These are phyloP conservation scores for Akanthomyces muscarius DNA, from an alignment of 2,329 filamentous ascomycete species.

Conservation along the genomic window DNA sequence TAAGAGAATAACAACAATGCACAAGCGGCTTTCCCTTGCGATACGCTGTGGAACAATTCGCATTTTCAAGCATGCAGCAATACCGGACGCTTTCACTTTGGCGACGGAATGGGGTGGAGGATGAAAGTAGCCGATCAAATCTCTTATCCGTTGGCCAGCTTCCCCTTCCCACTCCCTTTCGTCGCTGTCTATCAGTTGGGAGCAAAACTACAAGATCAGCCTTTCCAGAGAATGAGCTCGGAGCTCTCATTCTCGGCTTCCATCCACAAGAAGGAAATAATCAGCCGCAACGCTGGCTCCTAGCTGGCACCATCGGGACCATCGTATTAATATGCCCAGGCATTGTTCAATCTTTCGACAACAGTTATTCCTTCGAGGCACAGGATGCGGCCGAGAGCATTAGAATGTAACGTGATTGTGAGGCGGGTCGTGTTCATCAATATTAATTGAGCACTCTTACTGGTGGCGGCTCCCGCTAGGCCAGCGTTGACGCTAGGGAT, in stretches of 20 bases:
- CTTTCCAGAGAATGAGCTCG: not conserved
- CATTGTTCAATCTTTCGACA: not conserved
- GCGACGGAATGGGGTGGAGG: no score
- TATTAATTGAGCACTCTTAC: constrained; percentile 7
- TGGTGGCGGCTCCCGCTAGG: not conserved
- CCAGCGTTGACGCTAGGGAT: not conserved
- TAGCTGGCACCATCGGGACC: no score
- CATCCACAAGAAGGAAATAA: not conserved
- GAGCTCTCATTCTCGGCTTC: not conserved
- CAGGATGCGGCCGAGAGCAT: not conserved
- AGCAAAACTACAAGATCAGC: no score
- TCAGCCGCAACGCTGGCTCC: not conserved
- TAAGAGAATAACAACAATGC: no score
- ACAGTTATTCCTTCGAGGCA: not conserved
- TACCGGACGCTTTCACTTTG: not conserved
- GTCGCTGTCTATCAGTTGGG: not conserved
- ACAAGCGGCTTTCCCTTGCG: no score
- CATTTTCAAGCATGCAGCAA: not conserved
- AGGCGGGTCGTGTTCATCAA: constrained; percentile 6
- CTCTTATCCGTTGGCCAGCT: not conserved
- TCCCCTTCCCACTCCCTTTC: no score
- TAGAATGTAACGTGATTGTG: constrained; percentile 16
- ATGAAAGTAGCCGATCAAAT: not conserved
- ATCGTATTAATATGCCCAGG: not conserved
- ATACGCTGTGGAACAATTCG: no score